Base-by-base conservation (phyloP, 2,329 filamentous ascomycete species). In the Calonectria pauciramosa region DNA sequence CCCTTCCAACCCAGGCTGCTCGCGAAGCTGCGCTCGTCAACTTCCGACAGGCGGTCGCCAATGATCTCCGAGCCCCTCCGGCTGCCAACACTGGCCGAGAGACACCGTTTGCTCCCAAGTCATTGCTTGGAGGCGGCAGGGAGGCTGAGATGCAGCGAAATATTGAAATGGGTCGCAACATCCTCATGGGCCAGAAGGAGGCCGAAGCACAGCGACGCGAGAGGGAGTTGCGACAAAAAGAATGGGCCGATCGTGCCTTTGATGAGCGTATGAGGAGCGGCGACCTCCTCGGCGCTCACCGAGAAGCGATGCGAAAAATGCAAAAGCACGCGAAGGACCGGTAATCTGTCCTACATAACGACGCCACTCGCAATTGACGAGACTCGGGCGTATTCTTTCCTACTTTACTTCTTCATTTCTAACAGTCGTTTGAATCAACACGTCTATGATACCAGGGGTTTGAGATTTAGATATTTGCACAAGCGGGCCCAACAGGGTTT, bases 261-360 rank as follows among this genome's bases (percentile, higher is more conserved):
- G 94, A 95, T 77, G 91, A 93, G 83, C 90, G 91, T 77, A 97
- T 97, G 94, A 89, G 95, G 69, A 92, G 91, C 20, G 93, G 93
- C 0, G 91, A 94, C 76, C 90, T 98, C 87, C 88, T 94, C 67
- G 93, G 94, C 59, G 90, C 93, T 28, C 96, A 98, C 83, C 90
- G 94, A 26, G 93, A 96, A 76, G 94, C 94, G 1, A 90, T 98
- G 90, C 89, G 94, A 76, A 93, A 89, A 83, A 94, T 98, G 93
- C 96, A 98, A 80, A 85, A 84, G 44, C 78, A 82, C 30, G 86
- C 87, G 1, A 87, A 84, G 77, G 81, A 86, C 51, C 72, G 36
- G 49, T 79, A 71, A 74, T 63, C 28, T 28, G 60, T 3, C 26
- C 26, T 63, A 41, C 34, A 26, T 44, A 36, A 14, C 32, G 32